These are phyloP conservation scores for Actinidia chinensis DNA, from an alignment of 179 eudicot species.

Conservation along the genomic window DNA sequence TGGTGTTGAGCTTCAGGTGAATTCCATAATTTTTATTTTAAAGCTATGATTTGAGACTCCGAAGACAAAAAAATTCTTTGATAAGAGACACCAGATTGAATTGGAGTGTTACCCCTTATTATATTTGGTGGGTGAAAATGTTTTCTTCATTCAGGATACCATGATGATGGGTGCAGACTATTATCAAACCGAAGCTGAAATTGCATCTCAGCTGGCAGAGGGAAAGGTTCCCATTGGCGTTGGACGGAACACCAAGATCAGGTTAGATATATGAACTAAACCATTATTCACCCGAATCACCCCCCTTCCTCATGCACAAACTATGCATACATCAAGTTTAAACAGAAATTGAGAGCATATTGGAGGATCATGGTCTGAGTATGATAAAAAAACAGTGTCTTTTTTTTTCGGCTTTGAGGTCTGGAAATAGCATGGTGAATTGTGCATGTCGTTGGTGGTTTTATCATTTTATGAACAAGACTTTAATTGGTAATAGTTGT, in stretches of 20 bases:
- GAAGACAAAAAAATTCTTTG: neutral
- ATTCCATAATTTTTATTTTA: neutral
- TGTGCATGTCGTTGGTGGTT: neutral
- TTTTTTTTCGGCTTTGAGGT: neutral
- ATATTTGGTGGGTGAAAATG: neutral
- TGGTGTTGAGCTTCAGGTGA: slow-evolving; percentile 75
- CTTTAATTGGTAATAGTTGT: neutral
- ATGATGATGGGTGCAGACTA: slow-evolving; percentile 96
- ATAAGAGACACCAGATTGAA: neutral
- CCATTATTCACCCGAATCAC: neutral
- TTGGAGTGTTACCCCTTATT: neutral
- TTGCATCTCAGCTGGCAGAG: slow-evolving; percentile 67
- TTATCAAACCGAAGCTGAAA: slow-evolving; percentile 89
- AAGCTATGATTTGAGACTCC: neutral
- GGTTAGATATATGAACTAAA: slow-evolving; percentile 33
- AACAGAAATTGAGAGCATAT: neutral
- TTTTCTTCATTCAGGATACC: slow-evolving; percentile 54
- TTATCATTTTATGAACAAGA: neutral
- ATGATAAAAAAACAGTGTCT: neutral
- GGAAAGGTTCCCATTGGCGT: slow-evolving; percentile 93
- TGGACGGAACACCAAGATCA: slow-evolving; percentile 79
- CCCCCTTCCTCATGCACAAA: neutral
- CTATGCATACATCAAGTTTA: neutral
- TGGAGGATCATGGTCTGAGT: neutral
- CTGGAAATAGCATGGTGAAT: neutral